A percentile compares a stretch with the other conserved stretches of the same genome.
Conservation (phyloP, 257 asterid species). For the Solanum rostratum region DNA sequence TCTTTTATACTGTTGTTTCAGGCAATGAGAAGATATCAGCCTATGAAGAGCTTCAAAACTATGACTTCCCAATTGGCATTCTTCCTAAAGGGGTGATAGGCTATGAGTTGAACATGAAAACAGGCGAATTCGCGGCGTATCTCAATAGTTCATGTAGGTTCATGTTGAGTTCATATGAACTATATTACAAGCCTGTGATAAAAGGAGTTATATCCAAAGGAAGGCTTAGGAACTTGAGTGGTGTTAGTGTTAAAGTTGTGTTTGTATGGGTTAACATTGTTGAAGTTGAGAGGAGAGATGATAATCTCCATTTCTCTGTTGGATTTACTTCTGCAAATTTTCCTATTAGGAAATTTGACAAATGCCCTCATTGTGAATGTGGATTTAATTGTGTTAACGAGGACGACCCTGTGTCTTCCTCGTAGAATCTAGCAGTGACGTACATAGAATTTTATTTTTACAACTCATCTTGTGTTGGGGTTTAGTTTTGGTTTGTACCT, state of each 20-base stretch:
- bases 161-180: constrained; percentile 37
- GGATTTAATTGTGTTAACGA: constrained; percentile 40
- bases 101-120: constrained; percentile 51
- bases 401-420: constrained; percentile 6
- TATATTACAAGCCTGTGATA: constrained; percentile 44
- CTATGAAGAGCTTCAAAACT: constrained; percentile 37
- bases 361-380: constrained; percentile 80
- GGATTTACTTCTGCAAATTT: constrained; percentile 66
- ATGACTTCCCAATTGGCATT: constrained; percentile 65
- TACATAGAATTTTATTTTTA: not conserved
- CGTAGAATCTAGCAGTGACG: not conserved
- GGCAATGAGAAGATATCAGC: constrained; percentile 21
- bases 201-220: constrained; percentile 40
- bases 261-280: constrained; percentile 51
- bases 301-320: constrained; percentile 46
- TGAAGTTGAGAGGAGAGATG: constrained; percentile 36
- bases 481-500: not conserved
- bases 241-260: constrained; percentile 59
- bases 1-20: not conserved
- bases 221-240: constrained; percentile 30
- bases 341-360: constrained; percentile 35
- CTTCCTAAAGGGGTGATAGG: constrained; percentile 57
- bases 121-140: constrained; percentile 53
- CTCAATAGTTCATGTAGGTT: constrained; percentile 46
- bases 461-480: not conserved